Evolutionary conservation across 345 rosid species (phyloP).

Genomic region (Ceriops decandra): DNA sequence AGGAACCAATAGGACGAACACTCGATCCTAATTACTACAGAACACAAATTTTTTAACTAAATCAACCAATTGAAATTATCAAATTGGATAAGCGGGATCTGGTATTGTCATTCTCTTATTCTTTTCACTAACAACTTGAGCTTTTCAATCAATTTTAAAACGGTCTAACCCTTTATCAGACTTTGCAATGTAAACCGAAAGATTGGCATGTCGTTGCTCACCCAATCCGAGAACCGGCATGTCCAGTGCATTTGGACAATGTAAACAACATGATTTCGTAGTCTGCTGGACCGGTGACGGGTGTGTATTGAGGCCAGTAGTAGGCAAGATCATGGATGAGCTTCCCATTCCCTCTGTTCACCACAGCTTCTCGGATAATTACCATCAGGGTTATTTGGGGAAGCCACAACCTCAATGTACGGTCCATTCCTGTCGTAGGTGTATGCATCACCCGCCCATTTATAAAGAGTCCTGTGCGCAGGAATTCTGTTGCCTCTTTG

Average conservation of each 20-base stretch:
- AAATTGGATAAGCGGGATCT: too few species aligned
- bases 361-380: constrained; percentile 54
- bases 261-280: constrained; percentile 83
- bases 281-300: constrained; percentile 57
- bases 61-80: too few species aligned
- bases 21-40: too few species aligned
- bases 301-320: constrained; percentile 85
- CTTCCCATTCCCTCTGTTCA: constrained; percentile 52
- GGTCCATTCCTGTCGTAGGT: constrained; percentile 52
- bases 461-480: constrained; percentile 65
- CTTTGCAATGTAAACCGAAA: too few species aligned
- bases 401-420: constrained; percentile 63
- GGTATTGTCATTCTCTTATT: too few species aligned
- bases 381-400: constrained; percentile 93
- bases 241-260: constrained; percentile 85
- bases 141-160: too few species aligned
- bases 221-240: constrained; percentile 96
- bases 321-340: constrained; percentile 80
- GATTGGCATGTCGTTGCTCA: constrained; percentile 18
- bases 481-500: constrained; percentile 46
- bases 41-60: too few species aligned
- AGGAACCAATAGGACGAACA: background rate
- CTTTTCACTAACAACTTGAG: too few species aligned
- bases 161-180: too few species aligned
- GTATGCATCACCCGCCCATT: constrained; percentile 85